These are phyloP conservation scores for Fusarium napiforme DNA, from an alignment of 2,329 filamentous ascomycete genomes.

Conservation along the genomic window DNA sequence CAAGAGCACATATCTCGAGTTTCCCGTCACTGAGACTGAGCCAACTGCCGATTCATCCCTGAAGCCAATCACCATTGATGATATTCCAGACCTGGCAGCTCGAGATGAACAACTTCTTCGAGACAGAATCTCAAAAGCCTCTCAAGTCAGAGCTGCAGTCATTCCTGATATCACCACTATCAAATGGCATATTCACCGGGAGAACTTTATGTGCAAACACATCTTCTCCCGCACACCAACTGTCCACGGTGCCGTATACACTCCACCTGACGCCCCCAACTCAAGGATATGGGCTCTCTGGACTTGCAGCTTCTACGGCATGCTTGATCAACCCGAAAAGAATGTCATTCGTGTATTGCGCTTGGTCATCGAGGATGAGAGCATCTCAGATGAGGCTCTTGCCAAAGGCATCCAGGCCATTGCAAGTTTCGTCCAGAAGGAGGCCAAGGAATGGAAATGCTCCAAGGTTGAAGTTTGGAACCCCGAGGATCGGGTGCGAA, in stretches of 20 bases:
- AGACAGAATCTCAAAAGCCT: slow-evolving; percentile 55
- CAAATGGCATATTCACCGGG: slow-evolving; percentile 76
- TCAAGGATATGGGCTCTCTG: slow-evolving; percentile 79
- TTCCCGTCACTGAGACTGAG: slow-evolving; percentile 54
- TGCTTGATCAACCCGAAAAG: slow-evolving; percentile 62
- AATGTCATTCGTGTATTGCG: slow-evolving; percentile 78
- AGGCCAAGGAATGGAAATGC: slow-evolving; percentile 79
- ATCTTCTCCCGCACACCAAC: slow-evolving; percentile 67
- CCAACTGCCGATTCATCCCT: slow-evolving; percentile 43
- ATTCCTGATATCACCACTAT: slow-evolving; percentile 48
- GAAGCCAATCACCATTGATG: slow-evolving; percentile 64
- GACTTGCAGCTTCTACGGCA: slow-evolving; percentile 73
- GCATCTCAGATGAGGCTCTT: slow-evolving; percentile 55
- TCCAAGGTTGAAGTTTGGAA: slow-evolving; percentile 85
- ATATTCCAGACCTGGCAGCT: slow-evolving; percentile 70
- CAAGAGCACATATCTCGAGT: slow-evolving; percentile 76
- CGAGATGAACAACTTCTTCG: slow-evolving; percentile 73
- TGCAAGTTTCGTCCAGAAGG: slow-evolving; percentile 71
- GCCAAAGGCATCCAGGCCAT: slow-evolving; percentile 69
- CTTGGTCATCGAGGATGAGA: slow-evolving; percentile 70
- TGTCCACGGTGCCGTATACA: slow-evolving; percentile 77
- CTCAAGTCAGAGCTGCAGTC: slow-evolving; percentile 49
- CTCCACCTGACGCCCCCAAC: slow-evolving; percentile 56
- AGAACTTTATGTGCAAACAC: slow-evolving; percentile 78
- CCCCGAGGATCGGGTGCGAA: slow-evolving; percentile 66